Conservation (phyloP, 345 rosid species). For the Erysimum cheiranthoides region DNA sequence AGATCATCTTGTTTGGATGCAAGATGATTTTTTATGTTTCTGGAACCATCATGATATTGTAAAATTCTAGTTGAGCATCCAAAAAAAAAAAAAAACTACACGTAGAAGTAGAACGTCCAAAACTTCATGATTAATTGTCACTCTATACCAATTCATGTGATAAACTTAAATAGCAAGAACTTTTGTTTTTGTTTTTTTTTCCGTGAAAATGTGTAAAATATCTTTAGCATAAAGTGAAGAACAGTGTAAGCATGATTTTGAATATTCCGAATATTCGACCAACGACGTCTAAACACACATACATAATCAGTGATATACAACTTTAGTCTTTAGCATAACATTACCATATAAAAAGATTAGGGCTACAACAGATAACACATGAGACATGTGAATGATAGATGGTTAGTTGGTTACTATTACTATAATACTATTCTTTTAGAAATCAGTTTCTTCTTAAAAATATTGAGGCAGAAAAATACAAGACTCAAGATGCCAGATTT, state of each 20-base stretch:
- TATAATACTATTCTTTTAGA: background rate
- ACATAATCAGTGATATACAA: background rate
- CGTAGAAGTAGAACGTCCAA: background rate
- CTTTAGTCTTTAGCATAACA: background rate
- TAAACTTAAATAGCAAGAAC: background rate
- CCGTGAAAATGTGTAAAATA: background rate
- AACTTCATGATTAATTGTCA: background rate
- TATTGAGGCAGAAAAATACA: background rate
- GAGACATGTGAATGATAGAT: slow-evolving; percentile 7
- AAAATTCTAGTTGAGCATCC: background rate
- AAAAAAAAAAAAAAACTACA: too few species aligned
- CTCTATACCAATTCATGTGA: background rate
- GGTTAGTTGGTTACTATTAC: background rate
- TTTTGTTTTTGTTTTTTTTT: background rate
- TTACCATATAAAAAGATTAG: background rate
- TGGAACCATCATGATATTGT: background rate
- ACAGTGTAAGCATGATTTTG: slow-evolving; percentile 20
- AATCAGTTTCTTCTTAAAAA: background rate
- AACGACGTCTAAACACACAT: slow-evolving; percentile 10
- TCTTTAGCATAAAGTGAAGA: slow-evolving; percentile 29
- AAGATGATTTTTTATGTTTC: slow-evolving; percentile 1
- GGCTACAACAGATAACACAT: background rate
- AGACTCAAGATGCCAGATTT: slow-evolving; percentile 5
- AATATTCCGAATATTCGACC: slow-evolving; percentile 38
- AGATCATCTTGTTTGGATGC: background rate